These are phyloP conservation scores for Oleoguttula mirabilis DNA, from an alignment of 495 filamentous ascomycete species.

Conservation along the genomic window DNA sequence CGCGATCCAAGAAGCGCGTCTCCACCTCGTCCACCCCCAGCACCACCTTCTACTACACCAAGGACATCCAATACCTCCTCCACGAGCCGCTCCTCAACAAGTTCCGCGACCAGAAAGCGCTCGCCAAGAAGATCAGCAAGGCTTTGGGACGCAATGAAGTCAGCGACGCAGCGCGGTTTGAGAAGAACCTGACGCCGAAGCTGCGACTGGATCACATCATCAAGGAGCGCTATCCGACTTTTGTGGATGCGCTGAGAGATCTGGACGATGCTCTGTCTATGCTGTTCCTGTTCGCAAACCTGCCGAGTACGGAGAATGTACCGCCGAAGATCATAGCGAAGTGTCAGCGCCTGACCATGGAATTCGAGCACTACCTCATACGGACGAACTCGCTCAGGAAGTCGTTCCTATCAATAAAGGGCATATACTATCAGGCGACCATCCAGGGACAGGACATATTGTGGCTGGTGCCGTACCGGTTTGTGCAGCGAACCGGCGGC, in stretches of 20 bases:
- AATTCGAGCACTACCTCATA: constrained; percentile 97
- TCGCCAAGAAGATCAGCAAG: constrained; percentile 90
- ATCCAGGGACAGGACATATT: constrained; percentile 96
- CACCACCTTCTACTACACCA: constrained; percentile 98
- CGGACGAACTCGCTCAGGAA: constrained; percentile 78
- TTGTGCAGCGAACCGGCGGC: constrained; percentile 81
- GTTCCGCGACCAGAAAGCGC: constrained; percentile 90
- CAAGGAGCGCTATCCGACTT: constrained; percentile 95
- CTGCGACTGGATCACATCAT: constrained; percentile 92
- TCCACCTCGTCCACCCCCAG: constrained; percentile 77
- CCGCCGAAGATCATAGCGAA: constrained; percentile 85
- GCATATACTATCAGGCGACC: constrained; percentile 97
- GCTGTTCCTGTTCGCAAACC: constrained; percentile 91
- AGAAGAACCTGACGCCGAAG: constrained; percentile 72
- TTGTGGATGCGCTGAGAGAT: constrained; percentile 85
- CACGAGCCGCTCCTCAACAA: constrained; percentile 92
- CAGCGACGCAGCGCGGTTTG: constrained; percentile 67
- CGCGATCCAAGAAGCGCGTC: constrained; percentile 89
- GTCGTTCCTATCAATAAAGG: constrained; percentile 96
- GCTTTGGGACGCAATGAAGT: constrained; percentile 87
- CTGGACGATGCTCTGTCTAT: constrained; percentile 94
- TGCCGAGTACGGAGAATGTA: constrained; percentile 77
- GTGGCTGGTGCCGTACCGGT: constrained; percentile 94
- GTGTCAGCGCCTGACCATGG: constrained; percentile 80
- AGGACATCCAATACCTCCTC: constrained; percentile 94